Conservation (phyloP, 768 basidiomycete genomes). For the Suillus bovinus region DNA sequence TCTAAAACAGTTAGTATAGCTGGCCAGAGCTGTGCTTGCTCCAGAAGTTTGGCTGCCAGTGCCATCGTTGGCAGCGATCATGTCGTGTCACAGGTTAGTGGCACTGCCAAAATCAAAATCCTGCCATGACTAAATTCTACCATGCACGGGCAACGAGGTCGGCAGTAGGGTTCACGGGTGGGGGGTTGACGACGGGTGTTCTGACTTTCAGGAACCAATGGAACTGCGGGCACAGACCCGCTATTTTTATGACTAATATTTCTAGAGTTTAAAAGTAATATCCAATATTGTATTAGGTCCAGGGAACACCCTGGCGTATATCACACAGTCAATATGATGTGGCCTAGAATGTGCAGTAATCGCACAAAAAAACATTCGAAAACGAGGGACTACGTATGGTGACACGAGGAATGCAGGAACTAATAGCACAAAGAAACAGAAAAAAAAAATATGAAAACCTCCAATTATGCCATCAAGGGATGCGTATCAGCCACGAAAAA, state of each 20-base stretch:
- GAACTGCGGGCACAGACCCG: slow-evolving; percentile 1
- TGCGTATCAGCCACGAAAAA: slow-evolving; percentile 22
- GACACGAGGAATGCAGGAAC: slow-evolving; percentile 15
- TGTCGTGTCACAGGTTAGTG: slow-evolving; percentile 9
- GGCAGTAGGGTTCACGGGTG: neutral
- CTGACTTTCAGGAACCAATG: slow-evolving; percentile 3
- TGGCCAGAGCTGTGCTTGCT: slow-evolving; percentile 9
- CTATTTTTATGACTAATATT: slow-evolving; percentile 1
- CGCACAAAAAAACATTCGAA: slow-evolving; percentile 17
- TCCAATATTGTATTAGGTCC: neutral
- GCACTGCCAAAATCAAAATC: slow-evolving; percentile 22
- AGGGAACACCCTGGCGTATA: neutral
- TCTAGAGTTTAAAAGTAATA: neutral
- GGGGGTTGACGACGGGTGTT: slow-evolving; percentile 1
- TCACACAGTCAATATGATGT: slow-evolving; percentile 14
- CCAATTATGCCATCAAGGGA: slow-evolving; percentile 22
- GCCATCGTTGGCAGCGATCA: slow-evolving; percentile 3
- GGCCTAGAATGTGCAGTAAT: slow-evolving; percentile 23
- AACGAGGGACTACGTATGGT: slow-evolving; percentile 28
- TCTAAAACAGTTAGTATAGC: slow-evolving; percentile 21
- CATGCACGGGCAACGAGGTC: slow-evolving; percentile 25
- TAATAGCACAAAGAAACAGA: slow-evolving; percentile 14
- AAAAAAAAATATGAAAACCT: slow-evolving; percentile 20
- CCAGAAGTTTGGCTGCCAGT: slow-evolving; percentile 3
- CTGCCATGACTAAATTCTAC: slow-evolving; percentile 19